Evolutionary conservation across 225 moss, liverwort and hornwort genomes (phyloP).

Genomic region (Bryoerythrophyllum caledonicum): DNA sequence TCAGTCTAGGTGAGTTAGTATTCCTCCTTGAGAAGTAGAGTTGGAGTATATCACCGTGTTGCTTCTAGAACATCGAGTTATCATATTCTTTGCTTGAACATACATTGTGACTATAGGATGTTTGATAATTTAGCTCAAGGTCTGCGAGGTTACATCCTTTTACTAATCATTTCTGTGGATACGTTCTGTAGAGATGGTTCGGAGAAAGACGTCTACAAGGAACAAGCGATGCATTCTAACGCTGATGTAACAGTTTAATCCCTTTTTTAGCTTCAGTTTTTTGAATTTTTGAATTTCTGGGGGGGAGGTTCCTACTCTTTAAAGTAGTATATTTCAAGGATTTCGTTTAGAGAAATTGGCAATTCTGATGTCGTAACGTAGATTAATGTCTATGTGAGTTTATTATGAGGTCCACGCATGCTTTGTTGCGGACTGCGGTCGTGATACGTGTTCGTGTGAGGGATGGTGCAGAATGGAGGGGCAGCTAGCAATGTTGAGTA

Average conservation of each 20-base stretch:
- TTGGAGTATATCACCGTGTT: background rate
- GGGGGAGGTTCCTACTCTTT: background rate
- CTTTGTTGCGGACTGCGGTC: background rate
- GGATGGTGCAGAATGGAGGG: slow-evolving; percentile 62
- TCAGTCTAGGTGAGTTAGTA: slow-evolving; percentile 50
- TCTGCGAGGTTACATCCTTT: background rate
- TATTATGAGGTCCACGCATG: background rate
- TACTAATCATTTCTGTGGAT: background rate
- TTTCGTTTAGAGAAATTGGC: background rate
- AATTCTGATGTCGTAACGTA: background rate
- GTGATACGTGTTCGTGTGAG: background rate
- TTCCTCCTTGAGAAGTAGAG: background rate
- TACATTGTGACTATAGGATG: background rate
- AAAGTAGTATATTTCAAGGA: background rate
- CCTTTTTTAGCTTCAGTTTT: background rate
- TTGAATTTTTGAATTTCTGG: background rate
- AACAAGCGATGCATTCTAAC: slow-evolving; percentile 31
- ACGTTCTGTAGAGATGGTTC: slow-evolving; percentile 30
- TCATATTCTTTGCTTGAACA: background rate
- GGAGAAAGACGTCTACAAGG: slow-evolving; percentile 39
- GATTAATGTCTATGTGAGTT: too few relatives aligned
- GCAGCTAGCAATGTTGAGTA: slow-evolving; percentile 55
- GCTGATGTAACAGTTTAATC: slow-evolving; percentile 24
- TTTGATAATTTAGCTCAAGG: background rate
- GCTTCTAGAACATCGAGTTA: background rate